These are phyloP conservation scores for Nosema granulosis DNA, from an alignment of 371 early-diverging fungal species.

Conservation along the genomic window DNA sequence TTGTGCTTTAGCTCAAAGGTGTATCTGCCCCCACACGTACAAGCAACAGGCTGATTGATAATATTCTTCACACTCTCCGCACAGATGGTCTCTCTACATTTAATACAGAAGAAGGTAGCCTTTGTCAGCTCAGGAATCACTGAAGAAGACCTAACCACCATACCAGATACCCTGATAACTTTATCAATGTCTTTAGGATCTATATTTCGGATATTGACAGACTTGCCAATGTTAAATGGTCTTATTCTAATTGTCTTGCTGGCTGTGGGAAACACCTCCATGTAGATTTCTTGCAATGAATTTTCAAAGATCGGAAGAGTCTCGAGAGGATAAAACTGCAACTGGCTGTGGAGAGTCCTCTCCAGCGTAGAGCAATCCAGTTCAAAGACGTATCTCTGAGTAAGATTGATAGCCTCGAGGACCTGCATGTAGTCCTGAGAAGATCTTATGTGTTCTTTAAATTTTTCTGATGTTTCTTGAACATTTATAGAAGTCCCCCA, in stretches of 20 bases:
- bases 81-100: slow-evolving; percentile 71
- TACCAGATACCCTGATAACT: slow-evolving; percentile 84
- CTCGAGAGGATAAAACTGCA: slow-evolving; percentile 90
- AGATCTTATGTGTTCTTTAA: slow-evolving; percentile 78
- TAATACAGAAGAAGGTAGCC: slow-evolving; percentile 63
- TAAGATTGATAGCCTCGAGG: slow-evolving; percentile 44
- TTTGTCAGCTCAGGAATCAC: slow-evolving; percentile 78
- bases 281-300: slow-evolving; percentile 74
- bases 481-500: slow-evolving; percentile 97
- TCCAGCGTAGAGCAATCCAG: slow-evolving; percentile 35
- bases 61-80: slow-evolving; percentile 82
- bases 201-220: slow-evolving; percentile 83
- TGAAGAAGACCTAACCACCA: slow-evolving; percentile 82
- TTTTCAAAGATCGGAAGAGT: slow-evolving; percentile 87
- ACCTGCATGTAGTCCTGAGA: slow-evolving; percentile 23
- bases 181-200: slow-evolving; percentile 92
- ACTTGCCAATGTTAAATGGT: slow-evolving; percentile 76
- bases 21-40: slow-evolving; percentile 69
- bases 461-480: slow-evolving; percentile 77
- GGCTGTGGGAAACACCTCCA: slow-evolving; percentile 71
- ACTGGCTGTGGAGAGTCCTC: slow-evolving; percentile 72
- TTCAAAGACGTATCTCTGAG: slow-evolving; percentile 50
- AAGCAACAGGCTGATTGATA: slow-evolving; percentile 82
- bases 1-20: slow-evolving; percentile 74
- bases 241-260: slow-evolving; percentile 72